Evolutionary conservation across 768 basidiomycete species (phyloP).

Genomic region (Auriscalpium orientale): DNA sequence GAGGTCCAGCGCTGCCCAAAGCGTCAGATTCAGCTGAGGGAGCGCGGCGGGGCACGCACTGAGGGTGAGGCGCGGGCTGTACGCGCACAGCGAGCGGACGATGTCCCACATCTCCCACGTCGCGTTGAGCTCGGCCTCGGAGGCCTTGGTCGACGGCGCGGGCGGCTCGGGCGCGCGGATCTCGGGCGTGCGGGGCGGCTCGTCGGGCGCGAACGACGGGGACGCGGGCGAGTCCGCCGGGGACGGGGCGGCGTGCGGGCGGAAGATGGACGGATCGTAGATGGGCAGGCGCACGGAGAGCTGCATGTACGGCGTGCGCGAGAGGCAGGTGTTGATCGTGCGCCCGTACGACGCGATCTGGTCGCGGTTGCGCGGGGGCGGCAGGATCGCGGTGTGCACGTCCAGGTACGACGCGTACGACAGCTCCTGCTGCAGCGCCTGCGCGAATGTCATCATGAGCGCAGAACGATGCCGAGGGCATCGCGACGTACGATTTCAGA

Average conservation of each 20-base stretch:
- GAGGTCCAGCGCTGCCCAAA: slow-evolving; percentile 75
- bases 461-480: not conserved
- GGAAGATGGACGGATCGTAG: slow-evolving; percentile 63
- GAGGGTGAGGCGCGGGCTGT: slow-evolving; percentile 63
- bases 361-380: slow-evolving; percentile 76
- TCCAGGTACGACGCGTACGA: slow-evolving; percentile 91
- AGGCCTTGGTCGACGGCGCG: slow-evolving; percentile 26
- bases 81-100: slow-evolving; percentile 84
- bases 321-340: slow-evolving; percentile 73
- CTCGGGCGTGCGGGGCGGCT: slow-evolving; percentile 15
- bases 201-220: slow-evolving; percentile 5
- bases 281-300: slow-evolving; percentile 80
- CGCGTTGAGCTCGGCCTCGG: slow-evolving; percentile 54
- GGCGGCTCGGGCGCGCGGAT: slow-evolving; percentile 19
- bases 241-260: slow-evolving; percentile 25
- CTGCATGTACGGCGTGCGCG: slow-evolving; percentile 61
- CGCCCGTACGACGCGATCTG: slow-evolving; percentile 91
- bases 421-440: slow-evolving; percentile 92
- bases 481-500: slow-evolving; percentile 74
- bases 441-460: slow-evolving; percentile 2
- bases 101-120: slow-evolving; percentile 99
- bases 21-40: slow-evolving; percentile 5
- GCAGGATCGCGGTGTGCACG: slow-evolving; percentile 77
- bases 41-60: slow-evolving; percentile 37
- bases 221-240: slow-evolving; percentile 13